Evolutionary conservation across 2,329 filamentous ascomycete species (phyloP).

Genomic region (Paecilomyces sp.): DNA sequence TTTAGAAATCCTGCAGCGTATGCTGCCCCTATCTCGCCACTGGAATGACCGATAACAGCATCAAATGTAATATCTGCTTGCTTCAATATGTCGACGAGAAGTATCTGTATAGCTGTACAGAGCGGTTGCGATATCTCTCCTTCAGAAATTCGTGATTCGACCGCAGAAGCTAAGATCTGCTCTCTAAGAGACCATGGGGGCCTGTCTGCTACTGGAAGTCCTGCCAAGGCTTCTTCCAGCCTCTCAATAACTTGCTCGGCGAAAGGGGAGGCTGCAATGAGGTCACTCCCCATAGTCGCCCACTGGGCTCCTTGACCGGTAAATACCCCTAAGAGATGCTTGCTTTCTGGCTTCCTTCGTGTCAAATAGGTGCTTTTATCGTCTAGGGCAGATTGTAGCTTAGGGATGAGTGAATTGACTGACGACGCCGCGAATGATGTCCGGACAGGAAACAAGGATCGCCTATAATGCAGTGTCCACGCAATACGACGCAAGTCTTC

Average conservation of each 20-base stretch:
- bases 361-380: neutral
- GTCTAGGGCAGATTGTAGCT: neutral
- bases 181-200: conserved; percentile 12
- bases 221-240: neutral
- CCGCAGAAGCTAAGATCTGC: conserved; percentile 8
- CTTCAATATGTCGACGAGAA: conserved; percentile 11
- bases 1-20: conserved; percentile 42
- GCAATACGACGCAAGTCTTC: neutral
- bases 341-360: conserved; percentile 1
- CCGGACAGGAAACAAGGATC: neutral
- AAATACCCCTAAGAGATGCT: conserved; percentile 14
- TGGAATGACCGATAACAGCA: conserved; percentile 41
- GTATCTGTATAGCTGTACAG: conserved; percentile 17
- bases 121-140: conserved; percentile 14
- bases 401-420: neutral
- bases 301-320: conserved; percentile 27
- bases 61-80: conserved; percentile 24
- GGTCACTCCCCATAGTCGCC: conserved; percentile 17
- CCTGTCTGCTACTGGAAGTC: neutral
- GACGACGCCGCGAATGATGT: neutral
- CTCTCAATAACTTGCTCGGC: neutral
- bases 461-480: neutral
- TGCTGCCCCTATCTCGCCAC: conserved; percentile 45
- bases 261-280: neutral
- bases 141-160: conserved; percentile 7